phyloP scores from a whole-genome alignment of 148 eudicot species.

The Beta vulgaris region DNA sequence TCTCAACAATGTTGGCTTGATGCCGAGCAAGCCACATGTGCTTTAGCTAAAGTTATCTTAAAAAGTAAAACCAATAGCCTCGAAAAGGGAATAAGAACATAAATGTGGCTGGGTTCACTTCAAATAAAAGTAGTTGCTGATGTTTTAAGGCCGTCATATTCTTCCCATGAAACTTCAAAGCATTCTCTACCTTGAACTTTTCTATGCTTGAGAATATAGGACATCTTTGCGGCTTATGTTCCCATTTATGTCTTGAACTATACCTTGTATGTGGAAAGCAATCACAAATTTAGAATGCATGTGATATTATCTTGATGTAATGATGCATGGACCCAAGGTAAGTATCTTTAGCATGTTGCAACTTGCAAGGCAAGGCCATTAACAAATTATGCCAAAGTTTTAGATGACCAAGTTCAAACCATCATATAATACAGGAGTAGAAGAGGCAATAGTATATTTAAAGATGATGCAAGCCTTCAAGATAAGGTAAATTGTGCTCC shows the following conservation, averaged over 20 bases:
- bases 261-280: conserved; percentile 76
- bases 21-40: too few relatives aligned
- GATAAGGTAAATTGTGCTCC: not conserved
- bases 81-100: too few relatives aligned
- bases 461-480: too few relatives aligned
- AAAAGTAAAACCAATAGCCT: too few relatives aligned
- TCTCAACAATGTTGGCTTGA: too few relatives aligned
- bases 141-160: conserved; percentile 52
- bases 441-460: not conserved
- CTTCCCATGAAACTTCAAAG: conserved; percentile 83
- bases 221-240: conserved; percentile 77
- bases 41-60: too few relatives aligned
- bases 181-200: conserved; percentile 60
- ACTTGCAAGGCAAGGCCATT: conserved; percentile 5
- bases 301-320: not conserved
- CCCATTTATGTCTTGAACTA: conserved; percentile 81
- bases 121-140: too few relatives aligned
- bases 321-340: not conserved
- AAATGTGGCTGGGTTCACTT: too few relatives aligned
- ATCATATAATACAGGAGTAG: not conserved
- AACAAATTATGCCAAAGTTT: not conserved
- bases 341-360: not conserved
- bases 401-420: not conserved
- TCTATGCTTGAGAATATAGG: conserved; percentile 70
- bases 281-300: not conserved